A percentile compares a stretch with the other conserved stretches of the same genome.
phyloP scores from a whole-genome alignment of 352 stramenopile species.

The Phytophthora podocarpi region DNA sequence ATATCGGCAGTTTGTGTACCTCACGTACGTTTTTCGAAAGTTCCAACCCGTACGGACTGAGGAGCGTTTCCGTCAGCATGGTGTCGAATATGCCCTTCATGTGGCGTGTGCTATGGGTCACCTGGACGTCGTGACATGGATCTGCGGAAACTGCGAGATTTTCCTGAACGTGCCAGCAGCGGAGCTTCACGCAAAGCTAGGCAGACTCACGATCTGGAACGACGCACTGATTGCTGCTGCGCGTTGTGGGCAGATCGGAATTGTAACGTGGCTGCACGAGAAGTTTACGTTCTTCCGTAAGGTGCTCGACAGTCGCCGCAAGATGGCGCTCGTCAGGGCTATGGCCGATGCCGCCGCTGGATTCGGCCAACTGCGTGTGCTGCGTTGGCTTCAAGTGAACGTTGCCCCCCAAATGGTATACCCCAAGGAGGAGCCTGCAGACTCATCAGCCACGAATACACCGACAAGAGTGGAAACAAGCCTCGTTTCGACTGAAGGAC shows the following conservation, averaged over 20 bases:
- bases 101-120: conserved; percentile 40
- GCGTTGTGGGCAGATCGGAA: conserved; percentile 27
- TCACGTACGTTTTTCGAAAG: conserved; percentile 34
- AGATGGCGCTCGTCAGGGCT: conserved; percentile 23
- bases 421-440: not conserved
- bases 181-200: conserved; percentile 31
- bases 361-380: conserved; percentile 37
- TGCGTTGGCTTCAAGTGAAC: conserved; percentile 34
- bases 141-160: conserved; percentile 42
- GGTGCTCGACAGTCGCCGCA: conserved; percentile 21
- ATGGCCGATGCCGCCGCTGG: conserved; percentile 36
- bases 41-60: conserved; percentile 21
- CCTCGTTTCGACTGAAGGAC: conserved; percentile 37
- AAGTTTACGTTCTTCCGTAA: conserved; percentile 39
- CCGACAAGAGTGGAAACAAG: conserved; percentile 20
- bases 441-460: not conserved
- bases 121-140: conserved; percentile 44
- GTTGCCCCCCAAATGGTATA: conserved; percentile 23
- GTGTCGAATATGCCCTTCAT: conserved; percentile 35
- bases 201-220: conserved; percentile 34
- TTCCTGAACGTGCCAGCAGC: conserved; percentile 34
- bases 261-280: conserved; percentile 30
- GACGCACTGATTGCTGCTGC: conserved; percentile 32
- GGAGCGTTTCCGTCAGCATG: conserved; percentile 31
- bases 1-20: conserved; percentile 36